Conservation (phyloP, 768 basidiomycete species). For the Mycena alexandri region DNA sequence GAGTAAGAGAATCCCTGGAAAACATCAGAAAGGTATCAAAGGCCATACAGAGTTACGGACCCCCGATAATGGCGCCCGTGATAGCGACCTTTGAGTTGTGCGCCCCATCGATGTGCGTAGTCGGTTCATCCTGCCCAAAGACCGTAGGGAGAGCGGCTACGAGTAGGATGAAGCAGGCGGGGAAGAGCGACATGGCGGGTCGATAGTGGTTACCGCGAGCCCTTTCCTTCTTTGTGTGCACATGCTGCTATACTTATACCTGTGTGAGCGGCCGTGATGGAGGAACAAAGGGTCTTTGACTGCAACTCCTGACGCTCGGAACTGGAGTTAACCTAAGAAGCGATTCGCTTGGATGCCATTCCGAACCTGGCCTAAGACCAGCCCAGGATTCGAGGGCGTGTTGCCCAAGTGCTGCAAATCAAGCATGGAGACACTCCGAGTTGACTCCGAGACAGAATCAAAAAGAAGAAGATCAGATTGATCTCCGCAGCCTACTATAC, state of each 20-base stretch:
- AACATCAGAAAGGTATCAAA: background rate
- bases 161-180: slow-evolving; percentile 1
- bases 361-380: no score
- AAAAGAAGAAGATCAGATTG: no score
- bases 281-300: no score
- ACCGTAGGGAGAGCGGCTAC: background rate
- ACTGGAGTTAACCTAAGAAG: no score
- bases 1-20: slow-evolving; percentile 21
- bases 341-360: no score
- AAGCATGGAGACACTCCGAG: no score
- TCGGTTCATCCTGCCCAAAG: background rate
- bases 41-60: slow-evolving; percentile 6
- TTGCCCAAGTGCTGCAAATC: no score
- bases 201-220: slow-evolving; percentile 3
- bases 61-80: slow-evolving; percentile 27
- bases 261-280: slow-evolving; percentile 20
- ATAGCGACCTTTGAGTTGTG: slow-evolving; percentile 25
- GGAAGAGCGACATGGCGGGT: slow-evolving; percentile 2
- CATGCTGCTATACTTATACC: slow-evolving; percentile 11
- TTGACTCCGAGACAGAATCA: no score
- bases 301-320: no score
- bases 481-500: no score
- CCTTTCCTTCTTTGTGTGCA: slow-evolving; percentile 9
- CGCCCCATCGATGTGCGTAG: background rate
- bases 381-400: no score